Evolutionary conservation across 129 eudicot genomes (phyloP), one percentile per base, ranked within the genome.

Genomic region (Solidago caesia): DNA sequence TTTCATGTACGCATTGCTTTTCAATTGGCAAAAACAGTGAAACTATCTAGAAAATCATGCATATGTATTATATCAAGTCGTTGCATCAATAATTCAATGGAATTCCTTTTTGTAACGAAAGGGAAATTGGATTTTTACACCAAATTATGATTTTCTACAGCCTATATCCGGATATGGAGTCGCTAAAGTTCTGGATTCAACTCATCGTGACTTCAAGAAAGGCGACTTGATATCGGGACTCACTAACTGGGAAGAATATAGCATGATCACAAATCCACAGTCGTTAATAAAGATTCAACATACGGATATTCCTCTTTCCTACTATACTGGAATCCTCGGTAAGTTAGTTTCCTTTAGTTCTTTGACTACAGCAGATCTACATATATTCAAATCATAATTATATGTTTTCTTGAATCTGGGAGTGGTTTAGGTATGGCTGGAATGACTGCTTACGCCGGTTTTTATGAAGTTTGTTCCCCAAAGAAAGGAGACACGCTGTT

Each of bases 201-300:
- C 63, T 57, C 56, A 83, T 46, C 75, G 75, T 7, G 67, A 78
- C 21, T 75, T 78, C 66, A 64, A 64, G 43, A 71, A 68, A 26
- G 86, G 86, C 13, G 83, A 79, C 48, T 74, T 57, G 39, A 53
- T 83, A 5, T 68, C 70, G 60, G 86, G 86, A 55, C 14, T 16
- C n/a, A 63, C 55, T 6, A 76, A 76, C 5, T 74, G 86, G 86
- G 87, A 83, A 75, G 84, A 79, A 44, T 83, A 74, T 21, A 79
- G 70, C 21, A 8, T 70, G 53, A 43, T 81, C 29, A 60, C 29
- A 8, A 26, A 79, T 46, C 71, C 83, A 0, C 49, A 70, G 5
- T 58, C 7, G 4, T 46, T 83, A 2, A 64, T 60, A 42, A 83
- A 79, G 73, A 74, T 83, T 42, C 64, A 75, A n/a, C 44, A 67